Percentiles rank a stretch among this genome's conserved stretches.
phyloP scores from a whole-genome alignment of 169 alveolate species.

The Fabrea salina region DNA sequence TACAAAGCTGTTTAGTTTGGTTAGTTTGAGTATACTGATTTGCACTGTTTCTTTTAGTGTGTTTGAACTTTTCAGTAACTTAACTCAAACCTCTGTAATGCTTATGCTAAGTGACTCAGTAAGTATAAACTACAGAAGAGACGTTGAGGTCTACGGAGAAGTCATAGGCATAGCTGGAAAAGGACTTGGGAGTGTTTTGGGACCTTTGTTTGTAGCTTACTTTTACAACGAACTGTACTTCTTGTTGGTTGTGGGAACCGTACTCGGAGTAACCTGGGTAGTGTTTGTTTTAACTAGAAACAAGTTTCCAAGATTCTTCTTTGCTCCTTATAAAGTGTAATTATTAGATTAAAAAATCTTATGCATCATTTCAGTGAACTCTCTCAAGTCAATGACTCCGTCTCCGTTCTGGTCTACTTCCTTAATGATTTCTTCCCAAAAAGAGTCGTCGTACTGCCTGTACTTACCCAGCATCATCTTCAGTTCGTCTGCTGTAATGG shows the following conservation, averaged over 20 bases:
- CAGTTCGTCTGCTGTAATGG: conserved; percentile 33
- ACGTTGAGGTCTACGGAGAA: not conserved
- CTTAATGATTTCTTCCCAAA: not conserved
- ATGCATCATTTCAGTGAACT: conserved; percentile 15
- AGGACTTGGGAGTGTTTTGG: not conserved
- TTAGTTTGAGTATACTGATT: not conserved
- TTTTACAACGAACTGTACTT: not conserved
- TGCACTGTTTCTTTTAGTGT: not conserved
- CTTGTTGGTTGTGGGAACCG: not conserved
- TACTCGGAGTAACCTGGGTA: not conserved
- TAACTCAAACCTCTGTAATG: not conserved
- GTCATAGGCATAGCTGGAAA: not conserved
- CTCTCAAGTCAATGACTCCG: not conserved
- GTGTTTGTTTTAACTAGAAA: not conserved
- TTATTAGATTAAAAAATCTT: not conserved
- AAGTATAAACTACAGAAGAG: not conserved
- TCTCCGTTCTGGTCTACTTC: conserved; percentile 23
- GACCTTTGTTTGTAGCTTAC: not conserved
- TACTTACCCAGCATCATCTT: conserved; percentile 19
- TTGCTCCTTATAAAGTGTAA: not conserved
- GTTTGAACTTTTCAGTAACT: not conserved
- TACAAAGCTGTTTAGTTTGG: not conserved
- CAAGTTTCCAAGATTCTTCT: not conserved
- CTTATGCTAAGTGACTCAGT: not conserved
- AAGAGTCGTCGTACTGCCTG: not conserved